Base-by-base conservation (phyloP, 768 basidiomycete genomes). In the Leucogyrophana mollusca region DNA sequence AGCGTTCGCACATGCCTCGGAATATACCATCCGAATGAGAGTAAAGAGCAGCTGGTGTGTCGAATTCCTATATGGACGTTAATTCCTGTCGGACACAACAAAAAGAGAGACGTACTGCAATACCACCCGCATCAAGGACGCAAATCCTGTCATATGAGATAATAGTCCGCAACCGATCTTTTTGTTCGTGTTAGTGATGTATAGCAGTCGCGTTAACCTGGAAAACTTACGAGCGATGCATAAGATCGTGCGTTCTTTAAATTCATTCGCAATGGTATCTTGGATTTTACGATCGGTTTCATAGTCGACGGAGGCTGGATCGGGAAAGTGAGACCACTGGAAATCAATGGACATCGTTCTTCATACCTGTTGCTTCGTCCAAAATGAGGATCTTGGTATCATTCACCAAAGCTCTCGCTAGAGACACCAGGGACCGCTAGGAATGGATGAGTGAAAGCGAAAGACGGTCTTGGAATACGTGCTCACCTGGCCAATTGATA, bases 231-330 rank as follows among this genome's bases (percentile, higher is more conserved):
- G 90, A 50, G 89, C 89, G 50, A 94, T 94, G 64, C 88, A 92
- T 13, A 94, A 66, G 45, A 94, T 79, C 0, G 94, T 95, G 52
- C 85, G 82, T 62, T 92, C 85, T 35, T 76, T 70, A 71, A 95
- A 97, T 70, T 88, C 86, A 40, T 73, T 73, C 1, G 89, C 77
- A 51, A 97, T 95, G 4, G 94, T 95, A 52, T 87, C 78, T 60
- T 96, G 94, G 49, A 98, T 93, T 62, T 89, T 90, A 47, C 82
- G 72, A 68, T 96, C 94, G 1, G 91, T 94, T 65, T 90, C 90
- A 54, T 85, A 87, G 55, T 93, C 90, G 22, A 93, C 89, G 9
- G 87, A 88, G n/a, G 89, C 89, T 79, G 49, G 17, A 22, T n/a
- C 43, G 9, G 9, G 14, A 40, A 14, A 4, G 14, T 56, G 18